Conservation (phyloP, 495 filamentous ascomycete genomes). For the Aspergillus ellipticus region DNA sequence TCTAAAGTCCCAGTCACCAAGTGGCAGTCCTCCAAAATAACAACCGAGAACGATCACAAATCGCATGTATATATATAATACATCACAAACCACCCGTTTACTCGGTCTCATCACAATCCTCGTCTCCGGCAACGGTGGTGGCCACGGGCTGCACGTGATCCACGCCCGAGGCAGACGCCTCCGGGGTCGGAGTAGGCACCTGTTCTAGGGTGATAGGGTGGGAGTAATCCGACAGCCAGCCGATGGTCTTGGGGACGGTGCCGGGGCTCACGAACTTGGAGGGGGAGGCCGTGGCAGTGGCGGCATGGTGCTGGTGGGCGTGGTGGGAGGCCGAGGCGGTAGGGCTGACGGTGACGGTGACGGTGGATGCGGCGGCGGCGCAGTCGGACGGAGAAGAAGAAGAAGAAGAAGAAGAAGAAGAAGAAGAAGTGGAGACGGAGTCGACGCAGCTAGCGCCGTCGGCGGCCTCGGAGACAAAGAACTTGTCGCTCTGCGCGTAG, state of each 20-base stretch:
- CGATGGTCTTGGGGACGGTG: slow-evolving; percentile 26
- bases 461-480: slow-evolving; percentile 24
- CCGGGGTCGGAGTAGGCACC: slow-evolving; percentile 16
- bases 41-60: not conserved
- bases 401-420: not conserved
- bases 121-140: too few relatives aligned
- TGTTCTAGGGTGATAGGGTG: slow-evolving; percentile 23
- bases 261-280: slow-evolving; percentile 20
- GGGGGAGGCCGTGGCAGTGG: slow-evolving; percentile 11
- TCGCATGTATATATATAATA: too few relatives aligned
- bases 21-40: not conserved
- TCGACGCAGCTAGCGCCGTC: slow-evolving; percentile 15
- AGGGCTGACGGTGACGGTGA: slow-evolving; percentile 26
- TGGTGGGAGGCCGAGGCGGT: slow-evolving; percentile 15
- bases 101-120: too few relatives aligned
- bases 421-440: not conserved
- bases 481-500: slow-evolving; percentile 42
- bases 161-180: too few relatives aligned
- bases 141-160: too few relatives aligned
- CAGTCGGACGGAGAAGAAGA: too few relatives aligned
- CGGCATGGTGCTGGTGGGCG: slow-evolving; percentile 8
- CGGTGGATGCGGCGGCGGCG: slow-evolving; percentile 12
- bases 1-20: too few relatives aligned
- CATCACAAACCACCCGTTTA: too few relatives aligned
- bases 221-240: slow-evolving; percentile 26